These are phyloP conservation scores for Rhizopus microsporus DNA, from an alignment of 371 early-diverging fungal species.

Conservation along the genomic window DNA sequence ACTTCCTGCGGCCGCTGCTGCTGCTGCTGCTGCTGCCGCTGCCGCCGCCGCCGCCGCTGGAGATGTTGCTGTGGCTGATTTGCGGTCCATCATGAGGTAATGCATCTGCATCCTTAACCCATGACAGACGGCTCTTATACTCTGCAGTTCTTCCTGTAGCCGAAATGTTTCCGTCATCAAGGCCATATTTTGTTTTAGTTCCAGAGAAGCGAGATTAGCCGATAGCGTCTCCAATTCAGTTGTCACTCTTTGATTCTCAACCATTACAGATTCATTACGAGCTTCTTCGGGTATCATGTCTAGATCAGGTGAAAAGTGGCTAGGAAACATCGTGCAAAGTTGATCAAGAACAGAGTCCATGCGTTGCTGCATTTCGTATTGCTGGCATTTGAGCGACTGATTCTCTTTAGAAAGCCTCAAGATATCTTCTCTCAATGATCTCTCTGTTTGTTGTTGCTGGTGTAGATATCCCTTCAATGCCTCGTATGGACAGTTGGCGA, in stretches of 20 bases:
- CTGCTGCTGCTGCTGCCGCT: neutral
- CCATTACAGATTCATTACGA: constrained; percentile 29
- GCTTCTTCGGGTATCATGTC: constrained; percentile 27
- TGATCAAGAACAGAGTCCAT: constrained; percentile 45
- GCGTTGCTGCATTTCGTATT: constrained; percentile 43
- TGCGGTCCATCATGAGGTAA: constrained; percentile 60
- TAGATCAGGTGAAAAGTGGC: constrained; percentile 28
- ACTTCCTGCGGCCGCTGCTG: too few relatives aligned
- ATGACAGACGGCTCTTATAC: constrained; percentile 63
- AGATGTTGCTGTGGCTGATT: constrained; percentile 12
- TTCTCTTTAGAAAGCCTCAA: constrained; percentile 43
- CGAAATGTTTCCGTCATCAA: constrained; percentile 70
- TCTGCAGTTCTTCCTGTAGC: constrained; percentile 71
- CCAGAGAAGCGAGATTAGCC: constrained; percentile 59
- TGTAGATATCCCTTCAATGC: constrained; percentile 58
- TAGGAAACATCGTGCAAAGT: constrained; percentile 43
- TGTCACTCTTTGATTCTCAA: constrained; percentile 57
- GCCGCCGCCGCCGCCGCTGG: constrained; percentile 2
- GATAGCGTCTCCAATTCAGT: constrained; percentile 63
- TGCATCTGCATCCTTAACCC: constrained; percentile 74
- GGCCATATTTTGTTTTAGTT: constrained; percentile 70
- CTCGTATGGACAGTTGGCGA: constrained; percentile 59
- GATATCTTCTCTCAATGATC: constrained; percentile 50
- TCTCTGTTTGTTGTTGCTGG: constrained; percentile 49
- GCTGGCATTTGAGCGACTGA: constrained; percentile 44